A percentile compares a stretch with the other conserved stretches of the same genome.
These are phyloP conservation scores for Yarrowia osloensis DNA, from an alignment of 805 yeast species.

Conservation along the genomic window DNA sequence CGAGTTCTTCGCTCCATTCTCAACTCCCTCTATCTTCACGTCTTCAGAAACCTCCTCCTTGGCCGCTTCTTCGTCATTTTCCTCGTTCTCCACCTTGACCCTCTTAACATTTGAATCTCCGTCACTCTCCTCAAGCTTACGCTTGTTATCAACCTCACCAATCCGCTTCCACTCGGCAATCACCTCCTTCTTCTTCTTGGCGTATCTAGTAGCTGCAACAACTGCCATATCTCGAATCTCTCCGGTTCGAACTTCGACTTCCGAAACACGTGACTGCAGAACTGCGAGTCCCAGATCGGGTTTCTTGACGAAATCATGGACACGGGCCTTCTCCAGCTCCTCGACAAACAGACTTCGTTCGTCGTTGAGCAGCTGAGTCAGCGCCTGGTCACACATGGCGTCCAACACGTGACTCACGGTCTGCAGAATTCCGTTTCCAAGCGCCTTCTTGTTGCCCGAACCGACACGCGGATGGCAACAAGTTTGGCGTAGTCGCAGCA, in stretches of 20 bases:
- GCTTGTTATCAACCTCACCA: background rate
- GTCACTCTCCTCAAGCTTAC: background rate
- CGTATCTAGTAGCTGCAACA: background rate
- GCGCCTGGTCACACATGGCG: constrained; percentile 61
- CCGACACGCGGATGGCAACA: constrained; percentile 72
- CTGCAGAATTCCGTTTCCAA: constrained; percentile 43
- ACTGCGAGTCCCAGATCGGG: constrained; percentile 54
- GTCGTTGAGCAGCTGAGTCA: constrained; percentile 49
- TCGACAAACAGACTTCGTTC: constrained; percentile 53
- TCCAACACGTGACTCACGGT: constrained; percentile 69
- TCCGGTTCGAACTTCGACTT: constrained; percentile 29
- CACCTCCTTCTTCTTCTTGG: background rate
- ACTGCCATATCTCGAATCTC: constrained; percentile 11
- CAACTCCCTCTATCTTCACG: background rate
- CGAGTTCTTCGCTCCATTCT: background rate
- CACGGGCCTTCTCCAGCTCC: constrained; percentile 65
- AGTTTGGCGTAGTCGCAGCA: constrained; percentile 66
- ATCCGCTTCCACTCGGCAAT: background rate
- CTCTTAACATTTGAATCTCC: background rate
- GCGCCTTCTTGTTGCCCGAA: constrained; percentile 37
- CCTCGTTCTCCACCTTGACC: background rate
- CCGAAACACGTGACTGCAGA: constrained; percentile 35
- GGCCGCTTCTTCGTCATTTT: constrained; percentile 34
- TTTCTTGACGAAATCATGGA: constrained; percentile 57
- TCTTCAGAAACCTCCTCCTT: constrained; percentile 22